Percentiles rank a stretch among this genome's conserved stretches.
Conservation (phyloP, 2,329 filamentous ascomycete genomes). For the Cladobotryum protrusum region DNA sequence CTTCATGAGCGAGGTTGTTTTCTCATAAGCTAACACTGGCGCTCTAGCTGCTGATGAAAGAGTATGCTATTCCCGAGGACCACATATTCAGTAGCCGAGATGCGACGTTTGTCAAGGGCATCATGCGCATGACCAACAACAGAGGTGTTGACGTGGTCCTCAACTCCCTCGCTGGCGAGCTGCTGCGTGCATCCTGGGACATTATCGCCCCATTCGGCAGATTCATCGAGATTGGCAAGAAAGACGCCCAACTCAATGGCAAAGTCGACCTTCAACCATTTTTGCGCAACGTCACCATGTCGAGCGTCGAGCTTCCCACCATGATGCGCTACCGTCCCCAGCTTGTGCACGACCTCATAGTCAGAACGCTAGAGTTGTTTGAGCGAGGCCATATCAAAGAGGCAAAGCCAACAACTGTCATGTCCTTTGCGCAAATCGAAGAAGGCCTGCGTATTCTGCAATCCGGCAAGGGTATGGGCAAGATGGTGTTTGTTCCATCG, state of each 20-base stretch:
- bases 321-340: constrained; percentile 8
- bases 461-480: constrained; percentile 16
- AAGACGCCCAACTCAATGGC: constrained; percentile 28
- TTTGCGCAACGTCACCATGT: constrained; percentile 29
- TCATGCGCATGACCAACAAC: constrained; percentile 21
- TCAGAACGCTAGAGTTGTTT: not conserved
- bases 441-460: constrained; percentile 17
- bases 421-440: constrained; percentile 16
- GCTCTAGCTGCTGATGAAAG: constrained; percentile 17
- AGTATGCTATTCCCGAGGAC: constrained; percentile 22
- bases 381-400: not conserved
- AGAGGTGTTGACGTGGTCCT: constrained; percentile 26
- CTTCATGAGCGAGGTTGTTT: no score
- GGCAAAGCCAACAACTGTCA: constrained; percentile 1
- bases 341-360: constrained; percentile 7
- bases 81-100: constrained; percentile 27
- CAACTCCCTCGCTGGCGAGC: constrained; percentile 24
- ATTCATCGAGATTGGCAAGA: constrained; percentile 30
- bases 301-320: constrained; percentile 31
- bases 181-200: constrained; percentile 24
- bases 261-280: constrained; percentile 28
- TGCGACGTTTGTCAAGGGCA: constrained; percentile 20
- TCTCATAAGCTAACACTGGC: no score
- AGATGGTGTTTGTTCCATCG: constrained; percentile 13
- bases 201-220: constrained; percentile 26